A percentile compares a stretch with the other conserved stretches of the same genome.
Conservation (phyloP, 1,139 yeast genomes). For the Geotrichum citri-aurantii region DNA sequence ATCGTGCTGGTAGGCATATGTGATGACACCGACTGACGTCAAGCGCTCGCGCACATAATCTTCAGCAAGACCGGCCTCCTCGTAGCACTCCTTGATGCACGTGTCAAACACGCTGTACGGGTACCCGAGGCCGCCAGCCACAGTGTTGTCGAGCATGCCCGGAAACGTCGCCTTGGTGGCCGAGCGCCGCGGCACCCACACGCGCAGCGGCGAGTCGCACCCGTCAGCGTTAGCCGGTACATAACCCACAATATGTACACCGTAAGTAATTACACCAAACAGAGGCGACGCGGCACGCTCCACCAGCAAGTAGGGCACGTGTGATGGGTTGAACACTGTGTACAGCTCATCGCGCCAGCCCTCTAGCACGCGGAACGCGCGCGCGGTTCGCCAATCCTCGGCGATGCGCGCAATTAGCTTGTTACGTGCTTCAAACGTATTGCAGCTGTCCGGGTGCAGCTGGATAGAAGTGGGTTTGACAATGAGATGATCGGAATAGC, state of each 20-base stretch:
- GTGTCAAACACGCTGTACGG: constrained; percentile 76
- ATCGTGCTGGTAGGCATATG: constrained; percentile 50
- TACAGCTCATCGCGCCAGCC: constrained; percentile 92
- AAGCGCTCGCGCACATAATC: constrained; percentile 46
- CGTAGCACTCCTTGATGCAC: constrained; percentile 74
- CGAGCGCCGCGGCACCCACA: constrained; percentile 88
- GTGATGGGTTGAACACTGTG: constrained; percentile 55
- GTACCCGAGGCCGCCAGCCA: constrained; percentile 90
- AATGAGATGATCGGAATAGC: constrained; percentile 34
- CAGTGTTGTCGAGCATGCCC: constrained; percentile 83
- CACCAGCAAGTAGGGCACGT: constrained; percentile 54
- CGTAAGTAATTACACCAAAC: constrained; percentile 83
- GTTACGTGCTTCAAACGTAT: constrained; percentile 47
- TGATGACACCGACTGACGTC: constrained; percentile 56
- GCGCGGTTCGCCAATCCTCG: constrained; percentile 38
- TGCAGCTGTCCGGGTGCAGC: constrained; percentile 17
- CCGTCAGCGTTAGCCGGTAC: constrained; percentile 40
- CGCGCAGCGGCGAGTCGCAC: constrained; percentile 41
- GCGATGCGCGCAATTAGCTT: constrained; percentile 45
- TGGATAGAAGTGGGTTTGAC: constrained; percentile 37
- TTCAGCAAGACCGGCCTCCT: constrained; percentile 76
- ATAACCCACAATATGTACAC: constrained; percentile 81
- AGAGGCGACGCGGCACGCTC: constrained; percentile 81
- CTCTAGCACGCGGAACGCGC: constrained; percentile 42
- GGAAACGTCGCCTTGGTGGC: constrained; percentile 79